phyloP scores from a whole-genome alignment of 208 protist genomes.

The Crithidia sp. region DNA sequence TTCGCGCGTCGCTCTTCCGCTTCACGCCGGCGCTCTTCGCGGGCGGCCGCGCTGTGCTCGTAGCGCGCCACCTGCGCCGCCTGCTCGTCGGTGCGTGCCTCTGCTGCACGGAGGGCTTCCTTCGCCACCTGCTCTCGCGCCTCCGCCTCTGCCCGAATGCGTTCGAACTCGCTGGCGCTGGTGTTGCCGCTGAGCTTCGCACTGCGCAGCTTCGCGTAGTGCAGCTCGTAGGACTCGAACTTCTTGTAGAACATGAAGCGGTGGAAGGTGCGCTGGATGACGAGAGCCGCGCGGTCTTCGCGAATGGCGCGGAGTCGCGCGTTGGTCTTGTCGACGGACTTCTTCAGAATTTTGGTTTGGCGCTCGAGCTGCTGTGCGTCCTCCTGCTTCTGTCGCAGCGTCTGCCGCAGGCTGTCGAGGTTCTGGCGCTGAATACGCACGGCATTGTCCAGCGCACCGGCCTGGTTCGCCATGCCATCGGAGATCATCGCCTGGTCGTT shows the following conservation, averaged over 20 bases:
- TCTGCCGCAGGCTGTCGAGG: constrained; percentile 80
- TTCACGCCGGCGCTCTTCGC: constrained; percentile 32
- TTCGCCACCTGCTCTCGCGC: constrained; percentile 39
- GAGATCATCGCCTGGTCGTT: constrained; percentile 84
- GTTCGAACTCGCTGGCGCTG: constrained; percentile 33
- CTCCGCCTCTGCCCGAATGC: constrained; percentile 32
- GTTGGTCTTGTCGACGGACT: constrained; percentile 41
- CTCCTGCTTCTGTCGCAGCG: constrained; percentile 73
- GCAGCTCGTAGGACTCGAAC: constrained; percentile 46
- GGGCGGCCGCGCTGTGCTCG: constrained; percentile 22
- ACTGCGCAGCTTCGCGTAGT: constrained; percentile 42
- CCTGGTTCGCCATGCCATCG: constrained; percentile 67
- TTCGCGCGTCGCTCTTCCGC: constrained; percentile 34
- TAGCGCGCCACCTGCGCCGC: constrained; percentile 30
- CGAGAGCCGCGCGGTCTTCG: constrained; percentile 57
- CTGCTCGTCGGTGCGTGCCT: constrained; percentile 28
- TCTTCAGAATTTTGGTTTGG: constrained; percentile 48
- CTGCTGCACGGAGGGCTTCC: constrained; percentile 20
- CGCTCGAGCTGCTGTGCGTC: constrained; percentile 59
- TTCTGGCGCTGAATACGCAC: constrained; percentile 84
- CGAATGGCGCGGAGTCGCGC: constrained; percentile 17
- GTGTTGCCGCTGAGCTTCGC: constrained; percentile 7
- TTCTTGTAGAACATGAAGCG: constrained; percentile 48
- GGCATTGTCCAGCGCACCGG: constrained; percentile 75
- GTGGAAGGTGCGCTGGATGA: constrained; percentile 64